Base-by-base conservation (phyloP, 441 rosid species). In the Syzygium syzygioides region DNA sequence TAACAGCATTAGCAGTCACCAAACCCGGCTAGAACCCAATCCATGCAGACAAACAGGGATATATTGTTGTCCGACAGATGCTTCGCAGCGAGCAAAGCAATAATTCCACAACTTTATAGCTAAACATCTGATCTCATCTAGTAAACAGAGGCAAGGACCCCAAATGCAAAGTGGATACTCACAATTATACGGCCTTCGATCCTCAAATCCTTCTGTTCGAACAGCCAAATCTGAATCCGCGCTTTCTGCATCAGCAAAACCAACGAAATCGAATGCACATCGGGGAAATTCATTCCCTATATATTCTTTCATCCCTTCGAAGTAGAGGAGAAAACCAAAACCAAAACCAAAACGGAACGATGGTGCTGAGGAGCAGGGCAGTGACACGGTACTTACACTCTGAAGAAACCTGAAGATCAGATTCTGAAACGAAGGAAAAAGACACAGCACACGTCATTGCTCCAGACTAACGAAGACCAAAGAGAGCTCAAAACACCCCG, bases 171-270 rank as follows among this genome's bases (percentile, higher is more conserved):
- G 32, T 55, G 12, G 89, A 64, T 79, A 94, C 94, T 95, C 91
- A 98, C 99, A 91, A 96, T 96, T 53, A 96, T 98, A 85, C 99
- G 93, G 89, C 99, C 99, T 91, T 97, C 98, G 76, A 97, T 96
- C 92, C 98, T 96, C 93, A 93, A 64, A 90, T 96, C 99, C 90
- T 96, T 96, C 98, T 96, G 98, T 94, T 96, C 99, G 86, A 95
- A 97, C 10, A 97, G 95, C 99, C 98, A 97, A 92, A 97, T 95
- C 95, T 96, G 98, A 88, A 97, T 96, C 87, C 99, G 92, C 90
- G 98, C 96, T 97, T 97, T 96, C 98, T 97, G 93, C 23, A 84
- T 26, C 48, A 25, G 10, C 45, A 50, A 30, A 71, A 90, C 13
- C 23, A 55, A 68, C 55, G 60, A 59, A 76, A 87, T 26, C 53